A percentile compares a stretch with the other conserved stretches of the same genome.
Evolutionary conservation across 495 filamentous ascomycete genomes (phyloP).

Genomic region (Choiromyces venosus): DNA sequence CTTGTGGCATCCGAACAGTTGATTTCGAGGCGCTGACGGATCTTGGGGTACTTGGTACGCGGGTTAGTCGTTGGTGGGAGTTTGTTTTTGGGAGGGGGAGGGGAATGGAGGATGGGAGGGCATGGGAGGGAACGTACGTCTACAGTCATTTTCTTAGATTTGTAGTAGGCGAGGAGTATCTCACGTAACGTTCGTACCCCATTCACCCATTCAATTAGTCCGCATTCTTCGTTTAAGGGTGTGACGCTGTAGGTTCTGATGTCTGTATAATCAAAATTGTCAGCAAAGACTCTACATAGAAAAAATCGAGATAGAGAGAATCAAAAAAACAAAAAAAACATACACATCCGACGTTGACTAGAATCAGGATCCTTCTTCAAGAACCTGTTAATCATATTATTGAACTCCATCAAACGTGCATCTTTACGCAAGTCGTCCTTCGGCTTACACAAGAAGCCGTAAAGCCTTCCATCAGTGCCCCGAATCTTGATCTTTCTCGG

Average conservation of each 20-base stretch:
- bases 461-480: slow-evolving; percentile 80
- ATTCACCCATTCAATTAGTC: slow-evolving; percentile 98
- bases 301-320: not conserved
- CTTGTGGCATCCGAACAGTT: slow-evolving; percentile 51
- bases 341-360: slow-evolving; percentile 70
- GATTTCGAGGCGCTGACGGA: slow-evolving; percentile 55
- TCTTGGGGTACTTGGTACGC: slow-evolving; percentile 52
- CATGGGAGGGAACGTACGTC: slow-evolving; percentile 44
- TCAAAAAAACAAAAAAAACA: slow-evolving; percentile 48
- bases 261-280: slow-evolving; percentile 50
- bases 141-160: slow-evolving; percentile 58
- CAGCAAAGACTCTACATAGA: not conserved
- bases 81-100: not conserved
- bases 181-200: slow-evolving; percentile 89
- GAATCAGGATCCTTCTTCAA: slow-evolving; percentile 85
- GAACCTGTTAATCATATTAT: slow-evolving; percentile 91
- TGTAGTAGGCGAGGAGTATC: slow-evolving; percentile 73
- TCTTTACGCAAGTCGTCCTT: slow-evolving; percentile 97
- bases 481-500: slow-evolving; percentile 83
- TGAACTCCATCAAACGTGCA: slow-evolving; percentile 98
- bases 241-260: slow-evolving; percentile 97
- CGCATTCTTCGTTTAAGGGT: slow-evolving; percentile 94
- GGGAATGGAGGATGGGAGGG: not conserved
- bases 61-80: slow-evolving; percentile 6
- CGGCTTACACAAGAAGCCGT: slow-evolving; percentile 89